Evolutionary conservation across 2,329 filamentous ascomycete species (phyloP), one percentile per base, ranked within the genome.

Genomic region (Fusarium keratoplasticum): DNA sequence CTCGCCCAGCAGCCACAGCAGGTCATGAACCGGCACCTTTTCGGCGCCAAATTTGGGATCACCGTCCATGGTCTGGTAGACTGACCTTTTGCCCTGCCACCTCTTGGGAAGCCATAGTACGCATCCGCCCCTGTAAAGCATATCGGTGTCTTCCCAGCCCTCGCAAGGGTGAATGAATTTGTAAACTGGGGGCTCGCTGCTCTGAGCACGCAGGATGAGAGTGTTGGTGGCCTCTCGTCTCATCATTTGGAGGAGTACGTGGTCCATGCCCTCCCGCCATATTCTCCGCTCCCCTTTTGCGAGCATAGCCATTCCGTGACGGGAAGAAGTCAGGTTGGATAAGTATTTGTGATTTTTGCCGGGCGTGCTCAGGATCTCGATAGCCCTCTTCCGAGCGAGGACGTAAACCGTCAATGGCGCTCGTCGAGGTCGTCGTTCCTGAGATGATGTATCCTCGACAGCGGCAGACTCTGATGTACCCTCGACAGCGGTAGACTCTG

Each of bases 221-320:
- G 86, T 81, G 22, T 88, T 83, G 2, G 85, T 81, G 20, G 87
- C 83, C 2, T 84, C 81, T 6, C 84, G 80, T 6, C 88, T 86
- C 81, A 91, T 83, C 67, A 87, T 81, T 7, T 84, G 79, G 5
- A 91, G 81, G 0, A 93, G 76, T 29, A 88, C 82, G 0, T 82
- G 80, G 36, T 86, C 83, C 89, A 92, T 93, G 72, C 91, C 89
- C 6, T 81, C 44, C 33, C 89, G 86, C 75, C 79, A 82, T 22
- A 81, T 58, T 9, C 73, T 61, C 31, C 59, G 59, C 13, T 60
- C 54, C 2, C 58, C 29, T 5, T 76, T 50, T 8, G 71, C 47
- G 2, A 61, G 42, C 13, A 71, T 50, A 4, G 78, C 73, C 75
- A 81, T 80, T 18, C 82, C 82, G 14, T 64, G 74, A 9, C 81